Percentiles rank a stretch among this genome's conserved stretches.
Evolutionary conservation across 2,329 filamentous ascomycete species (phyloP).

Genomic region (Trichoderma citrinoviride): DNA sequence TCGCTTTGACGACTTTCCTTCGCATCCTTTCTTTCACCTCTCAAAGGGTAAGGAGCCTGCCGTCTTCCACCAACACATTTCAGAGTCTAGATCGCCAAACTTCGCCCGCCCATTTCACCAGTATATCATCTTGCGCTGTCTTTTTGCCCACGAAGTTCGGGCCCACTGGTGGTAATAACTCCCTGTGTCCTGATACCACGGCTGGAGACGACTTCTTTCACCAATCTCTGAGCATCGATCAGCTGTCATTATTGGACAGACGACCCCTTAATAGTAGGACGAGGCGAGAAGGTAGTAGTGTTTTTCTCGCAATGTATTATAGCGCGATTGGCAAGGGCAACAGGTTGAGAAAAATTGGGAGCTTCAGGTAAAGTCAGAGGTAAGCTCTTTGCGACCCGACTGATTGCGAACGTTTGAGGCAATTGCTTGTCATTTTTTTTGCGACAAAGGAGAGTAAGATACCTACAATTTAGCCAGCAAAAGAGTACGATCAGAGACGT

Average conservation of each 20-base stretch:
- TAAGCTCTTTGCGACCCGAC: slow-evolving; percentile 45
- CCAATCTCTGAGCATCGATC: slow-evolving; percentile 1
- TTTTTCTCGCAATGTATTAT: slow-evolving; percentile 30
- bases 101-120: neutral
- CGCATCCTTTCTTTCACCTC: slow-evolving; percentile 18
- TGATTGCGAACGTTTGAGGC: slow-evolving; percentile 29
- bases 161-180: neutral
- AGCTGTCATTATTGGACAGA: slow-evolving; percentile 18
- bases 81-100: slow-evolving; percentile 7
- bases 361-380: slow-evolving; percentile 54
- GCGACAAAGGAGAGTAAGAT: neutral
- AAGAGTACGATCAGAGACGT: neutral
- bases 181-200: slow-evolving; percentile 1
- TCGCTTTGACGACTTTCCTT: slow-evolving; percentile 14
- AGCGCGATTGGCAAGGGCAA: slow-evolving; percentile 25
- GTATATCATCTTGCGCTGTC: neutral
- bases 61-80: slow-evolving; percentile 7
- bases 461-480: slow-evolving; percentile 25
- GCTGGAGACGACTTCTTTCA: slow-evolving; percentile 1
- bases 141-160: neutral
- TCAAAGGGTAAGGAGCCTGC: slow-evolving; percentile 20
- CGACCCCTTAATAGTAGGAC: slow-evolving; percentile 10
- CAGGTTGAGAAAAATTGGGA: neutral
- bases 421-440: slow-evolving; percentile 4
- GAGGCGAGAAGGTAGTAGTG: slow-evolving; percentile 5